Percentiles rank a stretch among this genome's conserved stretches.
These are phyloP conservation scores for Mortierella sp. DNA, from an alignment of 371 early-diverging fungal genomes.

Conservation along the genomic window DNA sequence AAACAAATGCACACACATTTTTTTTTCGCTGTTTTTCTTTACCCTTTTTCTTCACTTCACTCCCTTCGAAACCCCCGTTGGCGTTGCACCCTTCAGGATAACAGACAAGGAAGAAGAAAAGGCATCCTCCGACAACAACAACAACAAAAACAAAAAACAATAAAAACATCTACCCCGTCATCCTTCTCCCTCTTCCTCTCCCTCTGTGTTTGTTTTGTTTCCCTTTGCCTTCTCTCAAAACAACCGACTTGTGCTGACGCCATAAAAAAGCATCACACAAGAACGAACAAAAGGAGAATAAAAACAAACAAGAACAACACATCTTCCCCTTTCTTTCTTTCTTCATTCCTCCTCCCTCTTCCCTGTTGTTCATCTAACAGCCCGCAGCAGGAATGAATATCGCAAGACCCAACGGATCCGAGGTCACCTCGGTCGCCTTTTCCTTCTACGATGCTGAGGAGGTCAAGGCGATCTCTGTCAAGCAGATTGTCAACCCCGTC, in stretches of 20 bases:
- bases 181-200: not conserved
- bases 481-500: slow-evolving; percentile 91
- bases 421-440: slow-evolving; percentile 84
- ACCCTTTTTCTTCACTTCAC: not conserved
- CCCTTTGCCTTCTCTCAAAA: not conserved
- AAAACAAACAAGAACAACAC: not conserved
- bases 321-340: not conserved
- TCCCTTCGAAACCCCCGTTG: slow-evolving; percentile 3
- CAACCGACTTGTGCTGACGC: too few species aligned
- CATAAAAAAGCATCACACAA: too few species aligned
- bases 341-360: too few species aligned
- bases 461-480: slow-evolving; percentile 94
- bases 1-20: slow-evolving; percentile 6
- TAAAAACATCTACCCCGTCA: not conserved
- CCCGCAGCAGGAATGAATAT: slow-evolving; percentile 69
- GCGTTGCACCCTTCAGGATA: slow-evolving; percentile 7
- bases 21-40: slow-evolving; percentile 7
- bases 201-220: not conserved
- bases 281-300: not conserved
- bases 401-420: slow-evolving; percentile 74
- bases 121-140: too few species aligned
- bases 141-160: slow-evolving; percentile 9
- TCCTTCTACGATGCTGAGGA: slow-evolving; percentile 95
- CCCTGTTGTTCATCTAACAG: too few species aligned
- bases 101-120: too few species aligned